A percentile compares a stretch with the other conserved stretches of the same genome.
Evolutionary conservation across 2,329 filamentous ascomycete species (phyloP).

Genomic region (Aureobasidium sp.): DNA sequence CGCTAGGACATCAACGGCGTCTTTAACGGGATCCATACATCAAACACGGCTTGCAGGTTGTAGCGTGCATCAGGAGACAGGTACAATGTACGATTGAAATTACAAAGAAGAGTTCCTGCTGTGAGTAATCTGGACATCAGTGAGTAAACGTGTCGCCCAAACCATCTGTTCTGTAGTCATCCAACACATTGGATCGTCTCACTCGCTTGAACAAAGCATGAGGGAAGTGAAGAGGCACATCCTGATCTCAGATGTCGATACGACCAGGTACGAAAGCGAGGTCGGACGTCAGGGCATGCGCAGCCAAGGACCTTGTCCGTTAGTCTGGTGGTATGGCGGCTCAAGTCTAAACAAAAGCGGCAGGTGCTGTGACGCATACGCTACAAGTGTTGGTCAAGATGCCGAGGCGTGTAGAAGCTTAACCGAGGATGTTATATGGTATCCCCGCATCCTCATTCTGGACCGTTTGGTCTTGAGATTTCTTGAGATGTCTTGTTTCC

Average conservation of each 20-base stretch:
- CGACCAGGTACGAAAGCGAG: no score
- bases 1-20: background rate
- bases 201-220: no score
- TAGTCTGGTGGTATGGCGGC: background rate
- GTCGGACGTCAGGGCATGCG: no score
- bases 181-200: no score
- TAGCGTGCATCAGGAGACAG: conserved; percentile 4
- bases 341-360: background rate
- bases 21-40: background rate
- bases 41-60: conserved; percentile 2
- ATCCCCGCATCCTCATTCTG: background rate
- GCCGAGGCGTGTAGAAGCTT: conserved; percentile 1
- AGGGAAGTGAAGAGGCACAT: no score
- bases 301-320: no score
- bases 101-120: background rate
- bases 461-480: conserved; percentile 1
- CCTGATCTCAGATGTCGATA: no score
- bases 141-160: no score
- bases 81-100: background rate
- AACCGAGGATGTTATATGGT: background rate
- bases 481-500: background rate
- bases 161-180: no score
- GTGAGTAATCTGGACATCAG: no score
- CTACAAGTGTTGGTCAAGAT: background rate
- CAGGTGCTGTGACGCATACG: background rate